phyloP scores from a whole-genome alignment of 139 green algal genomes.

The Parachlorella kessleri region DNA sequence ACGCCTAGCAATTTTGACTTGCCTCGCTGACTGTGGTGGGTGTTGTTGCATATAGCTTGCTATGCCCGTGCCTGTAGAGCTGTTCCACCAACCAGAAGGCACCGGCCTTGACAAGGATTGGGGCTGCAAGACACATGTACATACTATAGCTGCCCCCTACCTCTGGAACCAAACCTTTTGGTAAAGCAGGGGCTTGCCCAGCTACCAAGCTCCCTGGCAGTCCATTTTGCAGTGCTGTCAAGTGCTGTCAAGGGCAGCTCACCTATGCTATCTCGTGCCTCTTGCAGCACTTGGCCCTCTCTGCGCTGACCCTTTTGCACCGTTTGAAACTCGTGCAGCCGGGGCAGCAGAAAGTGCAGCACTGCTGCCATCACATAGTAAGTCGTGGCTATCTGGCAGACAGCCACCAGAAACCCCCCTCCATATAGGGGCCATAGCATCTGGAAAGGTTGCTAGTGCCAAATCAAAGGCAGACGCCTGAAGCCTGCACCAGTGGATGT shows the following conservation, averaged over 20 bases:
- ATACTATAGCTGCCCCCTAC: too few relatives aligned
- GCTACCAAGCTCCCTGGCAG: too few relatives aligned
- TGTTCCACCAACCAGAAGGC: constrained; percentile 74
- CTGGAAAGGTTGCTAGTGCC: too few relatives aligned
- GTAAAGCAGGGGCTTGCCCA: too few relatives aligned
- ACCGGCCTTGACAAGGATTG: constrained; percentile 76
- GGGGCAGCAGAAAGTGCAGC: constrained; percentile 72
- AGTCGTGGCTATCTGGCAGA: constrained; percentile 51
- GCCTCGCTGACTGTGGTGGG: not conserved
- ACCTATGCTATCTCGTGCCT: constrained; percentile 70
- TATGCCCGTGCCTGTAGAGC: constrained; percentile 52
- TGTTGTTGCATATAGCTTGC: constrained; percentile 57
- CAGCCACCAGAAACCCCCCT: constrained; percentile 63
- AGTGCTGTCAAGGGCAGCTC: too few relatives aligned
- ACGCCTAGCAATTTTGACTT: too few relatives aligned
- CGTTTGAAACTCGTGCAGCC: constrained; percentile 52
- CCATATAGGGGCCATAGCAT: constrained; percentile 52
- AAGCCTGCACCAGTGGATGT: too few relatives aligned
- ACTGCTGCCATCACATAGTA: constrained; percentile 70
- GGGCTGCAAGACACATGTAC: too few relatives aligned
- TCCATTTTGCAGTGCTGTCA: too few relatives aligned
- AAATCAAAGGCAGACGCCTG: too few relatives aligned
- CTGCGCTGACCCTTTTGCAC: constrained; percentile 35
- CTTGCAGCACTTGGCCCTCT: constrained; percentile 52
- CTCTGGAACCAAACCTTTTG: too few relatives aligned